phyloP scores from a whole-genome alignment of 1,139 yeast genomes.

The Meyerozyma elateridarum region DNA sequence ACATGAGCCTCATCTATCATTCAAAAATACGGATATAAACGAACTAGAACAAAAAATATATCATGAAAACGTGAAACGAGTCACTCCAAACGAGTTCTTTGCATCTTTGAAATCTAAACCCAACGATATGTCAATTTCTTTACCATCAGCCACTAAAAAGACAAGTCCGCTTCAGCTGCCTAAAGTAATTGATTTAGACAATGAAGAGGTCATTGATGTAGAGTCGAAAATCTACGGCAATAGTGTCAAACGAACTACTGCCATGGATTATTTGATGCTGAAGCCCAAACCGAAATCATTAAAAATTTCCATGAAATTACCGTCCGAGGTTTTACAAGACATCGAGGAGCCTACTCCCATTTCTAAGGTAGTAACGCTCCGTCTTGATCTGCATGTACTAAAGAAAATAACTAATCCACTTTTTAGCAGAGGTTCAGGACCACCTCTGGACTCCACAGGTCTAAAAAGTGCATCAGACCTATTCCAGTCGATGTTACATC shows the following conservation, averaged over 20 bases:
- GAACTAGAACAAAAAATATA: slow-evolving; percentile 34
- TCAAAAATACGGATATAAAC: slow-evolving; percentile 9
- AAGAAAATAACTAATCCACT: slow-evolving; percentile 14
- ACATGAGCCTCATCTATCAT: not conserved
- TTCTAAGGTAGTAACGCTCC: slow-evolving; percentile 3
- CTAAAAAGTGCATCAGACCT: slow-evolving; percentile 9
- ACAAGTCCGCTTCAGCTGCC: too few relatives aligned
- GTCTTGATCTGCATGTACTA: slow-evolving; percentile 14
- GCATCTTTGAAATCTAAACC: slow-evolving; percentile 14
- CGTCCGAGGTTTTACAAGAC: slow-evolving; percentile 11
- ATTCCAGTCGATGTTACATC: slow-evolving; percentile 25
- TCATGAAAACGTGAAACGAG: slow-evolving; percentile 17
- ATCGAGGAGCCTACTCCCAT: not conserved
- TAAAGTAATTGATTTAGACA: slow-evolving; percentile 2
- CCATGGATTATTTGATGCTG: slow-evolving; percentile 16
- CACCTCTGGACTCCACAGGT: not conserved
- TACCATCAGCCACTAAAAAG: too few relatives aligned
- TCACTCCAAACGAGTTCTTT: slow-evolving; percentile 31
- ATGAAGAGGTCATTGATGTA: slow-evolving; percentile 7
- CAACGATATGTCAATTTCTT: too few relatives aligned
- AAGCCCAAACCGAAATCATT: slow-evolving; percentile 8
- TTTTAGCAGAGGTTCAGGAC: slow-evolving; percentile 9
- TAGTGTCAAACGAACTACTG: slow-evolving; percentile 21
- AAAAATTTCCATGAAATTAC: slow-evolving; percentile 17
- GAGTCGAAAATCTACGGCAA: slow-evolving; percentile 18